Percentiles rank a stretch among this genome's conserved stretches.
Conservation (phyloP, 352 stramenopile species). For the Thraustotheca clavata region DNA sequence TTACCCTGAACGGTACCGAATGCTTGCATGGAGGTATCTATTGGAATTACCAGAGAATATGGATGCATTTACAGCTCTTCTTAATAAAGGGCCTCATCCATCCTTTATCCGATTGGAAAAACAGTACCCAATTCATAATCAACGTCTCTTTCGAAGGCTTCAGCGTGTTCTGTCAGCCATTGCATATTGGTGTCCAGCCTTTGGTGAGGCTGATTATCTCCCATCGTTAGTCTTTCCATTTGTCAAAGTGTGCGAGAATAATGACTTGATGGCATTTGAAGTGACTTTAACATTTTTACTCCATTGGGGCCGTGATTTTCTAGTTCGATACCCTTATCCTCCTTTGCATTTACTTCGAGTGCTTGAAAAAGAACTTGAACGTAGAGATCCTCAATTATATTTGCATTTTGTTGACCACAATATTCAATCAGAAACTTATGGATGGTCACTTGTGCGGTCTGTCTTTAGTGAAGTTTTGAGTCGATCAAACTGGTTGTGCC, state of each 20-base stretch:
- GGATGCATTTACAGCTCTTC: constrained; percentile 58
- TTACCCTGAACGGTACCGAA: constrained; percentile 76
- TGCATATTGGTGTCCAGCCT: constrained; percentile 87
- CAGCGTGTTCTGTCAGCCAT: constrained; percentile 75
- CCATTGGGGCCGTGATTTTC: constrained; percentile 73
- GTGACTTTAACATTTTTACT: constrained; percentile 75
- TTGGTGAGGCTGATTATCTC: constrained; percentile 76
- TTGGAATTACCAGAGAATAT: constrained; percentile 79
- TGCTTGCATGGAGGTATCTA: constrained; percentile 79
- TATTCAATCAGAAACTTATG: constrained; percentile 54
- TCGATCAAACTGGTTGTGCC: constrained; percentile 77
- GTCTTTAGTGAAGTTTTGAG: constrained; percentile 86
- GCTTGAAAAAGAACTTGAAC: constrained; percentile 66
- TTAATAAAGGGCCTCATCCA: constrained; percentile 68
- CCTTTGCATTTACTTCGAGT: constrained; percentile 54
- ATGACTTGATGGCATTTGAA: constrained; percentile 88
- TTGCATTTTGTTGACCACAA: constrained; percentile 66
- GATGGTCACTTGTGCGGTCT: constrained; percentile 80
- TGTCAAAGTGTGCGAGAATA: constrained; percentile 74
- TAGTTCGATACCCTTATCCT: constrained; percentile 76
- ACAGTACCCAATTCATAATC: constrained; percentile 73
- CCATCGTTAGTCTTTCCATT: constrained; percentile 84
- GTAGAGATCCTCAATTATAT: constrained; percentile 56
- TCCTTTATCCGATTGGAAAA: constrained; percentile 55
- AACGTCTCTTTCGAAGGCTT: constrained; percentile 62